Evolutionary conservation across 1,284 basidiomycete species (phyloP).

Genomic region (Moniliella sp.): DNA sequence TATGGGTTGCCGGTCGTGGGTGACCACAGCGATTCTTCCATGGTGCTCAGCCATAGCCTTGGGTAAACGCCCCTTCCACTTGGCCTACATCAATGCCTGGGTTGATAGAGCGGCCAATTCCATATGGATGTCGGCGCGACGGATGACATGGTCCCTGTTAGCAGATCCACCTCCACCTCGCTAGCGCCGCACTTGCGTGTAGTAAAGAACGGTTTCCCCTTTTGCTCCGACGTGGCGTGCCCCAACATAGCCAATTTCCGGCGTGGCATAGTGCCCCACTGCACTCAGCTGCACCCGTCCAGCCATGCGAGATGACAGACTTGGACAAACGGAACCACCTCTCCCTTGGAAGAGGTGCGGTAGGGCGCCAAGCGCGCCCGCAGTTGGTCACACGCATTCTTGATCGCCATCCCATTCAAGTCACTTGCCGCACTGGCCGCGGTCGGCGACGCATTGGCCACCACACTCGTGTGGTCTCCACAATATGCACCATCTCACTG

Average conservation of each 20-base stretch:
- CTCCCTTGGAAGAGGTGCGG: slow-evolving; percentile 6
- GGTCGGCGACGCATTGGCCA: slow-evolving; percentile 33
- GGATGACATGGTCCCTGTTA: slow-evolving; percentile 32
- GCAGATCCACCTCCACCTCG: slow-evolving; percentile 33
- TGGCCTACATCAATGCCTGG: slow-evolving; percentile 35
- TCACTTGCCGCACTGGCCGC: slow-evolving; percentile 16
- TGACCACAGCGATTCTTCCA: slow-evolving; percentile 32
- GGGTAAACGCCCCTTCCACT: slow-evolving; percentile 28
- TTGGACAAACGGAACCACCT: slow-evolving; percentile 16
- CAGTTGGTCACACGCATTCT: slow-evolving; percentile 34
- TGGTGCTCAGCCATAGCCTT: slow-evolving; percentile 27
- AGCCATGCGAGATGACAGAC: slow-evolving; percentile 27
- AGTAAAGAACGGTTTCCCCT: slow-evolving; percentile 27
- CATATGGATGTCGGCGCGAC: slow-evolving; percentile 26
- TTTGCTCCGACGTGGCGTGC: too few species aligned
- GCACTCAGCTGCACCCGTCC: slow-evolving; percentile 29
- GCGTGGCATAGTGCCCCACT: slow-evolving; percentile 32
- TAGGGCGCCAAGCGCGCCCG: slow-evolving; percentile 22
- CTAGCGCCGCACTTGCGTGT: slow-evolving; percentile 25
- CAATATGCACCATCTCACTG: slow-evolving; percentile 17
- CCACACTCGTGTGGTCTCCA: slow-evolving; percentile 26
- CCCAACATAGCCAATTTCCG: slow-evolving; percentile 33
- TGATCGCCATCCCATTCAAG: slow-evolving; percentile 20
- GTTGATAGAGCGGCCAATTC: slow-evolving; percentile 34
- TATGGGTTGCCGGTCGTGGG: slow-evolving; percentile 29